phyloP scores from a whole-genome alignment of 345 rosid species.

The Eutrema yunnanense region DNA sequence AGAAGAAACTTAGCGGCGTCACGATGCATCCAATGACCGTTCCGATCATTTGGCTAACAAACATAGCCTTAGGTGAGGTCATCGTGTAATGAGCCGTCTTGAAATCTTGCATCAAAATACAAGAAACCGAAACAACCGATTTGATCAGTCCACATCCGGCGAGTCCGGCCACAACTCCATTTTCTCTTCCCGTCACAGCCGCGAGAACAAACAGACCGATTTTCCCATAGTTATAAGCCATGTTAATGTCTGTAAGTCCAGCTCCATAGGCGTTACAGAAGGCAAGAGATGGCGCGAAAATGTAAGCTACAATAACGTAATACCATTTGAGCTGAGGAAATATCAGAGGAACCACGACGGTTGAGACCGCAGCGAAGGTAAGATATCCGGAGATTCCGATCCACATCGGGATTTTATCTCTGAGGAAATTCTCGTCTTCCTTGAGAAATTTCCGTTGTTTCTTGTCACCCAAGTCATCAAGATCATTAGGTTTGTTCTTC shows the following conservation, averaged over 20 bases:
- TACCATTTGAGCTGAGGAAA: slow-evolving; percentile 96
- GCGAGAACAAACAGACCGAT: slow-evolving; percentile 81
- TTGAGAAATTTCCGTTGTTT: slow-evolving; percentile 27
- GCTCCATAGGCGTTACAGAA: slow-evolving; percentile 96
- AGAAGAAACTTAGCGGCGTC: slow-evolving; percentile 81
- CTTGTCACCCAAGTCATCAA: slow-evolving; percentile 21
- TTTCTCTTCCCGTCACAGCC: slow-evolving; percentile 62
- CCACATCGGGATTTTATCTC: slow-evolving; percentile 80
- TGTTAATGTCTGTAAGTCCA: slow-evolving; percentile 92
- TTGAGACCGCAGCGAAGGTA: slow-evolving; percentile 49
- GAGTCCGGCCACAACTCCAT: slow-evolving; percentile 80
- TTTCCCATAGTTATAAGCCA: slow-evolving; percentile 97
- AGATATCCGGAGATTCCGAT: slow-evolving; percentile 54
- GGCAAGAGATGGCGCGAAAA: slow-evolving; percentile 79
- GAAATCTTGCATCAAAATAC: slow-evolving; percentile 93
- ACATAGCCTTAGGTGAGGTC: slow-evolving; percentile 92
- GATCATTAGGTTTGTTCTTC: slow-evolving; percentile 34
- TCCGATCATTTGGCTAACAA: slow-evolving; percentile 73
- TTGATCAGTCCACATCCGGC: slow-evolving; percentile 90
- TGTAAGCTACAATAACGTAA: slow-evolving; percentile 62
- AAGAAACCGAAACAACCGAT: slow-evolving; percentile 82
- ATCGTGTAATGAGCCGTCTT: slow-evolving; percentile 76
- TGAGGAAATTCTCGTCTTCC: slow-evolving; percentile 58
- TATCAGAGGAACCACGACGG: slow-evolving; percentile 60
- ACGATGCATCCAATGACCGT: slow-evolving; percentile 63